A percentile compares a stretch with the other conserved stretches of the same genome.
Evolutionary conservation across 805 yeast species (phyloP).

Genomic region (Teunomyces cretensis): DNA sequence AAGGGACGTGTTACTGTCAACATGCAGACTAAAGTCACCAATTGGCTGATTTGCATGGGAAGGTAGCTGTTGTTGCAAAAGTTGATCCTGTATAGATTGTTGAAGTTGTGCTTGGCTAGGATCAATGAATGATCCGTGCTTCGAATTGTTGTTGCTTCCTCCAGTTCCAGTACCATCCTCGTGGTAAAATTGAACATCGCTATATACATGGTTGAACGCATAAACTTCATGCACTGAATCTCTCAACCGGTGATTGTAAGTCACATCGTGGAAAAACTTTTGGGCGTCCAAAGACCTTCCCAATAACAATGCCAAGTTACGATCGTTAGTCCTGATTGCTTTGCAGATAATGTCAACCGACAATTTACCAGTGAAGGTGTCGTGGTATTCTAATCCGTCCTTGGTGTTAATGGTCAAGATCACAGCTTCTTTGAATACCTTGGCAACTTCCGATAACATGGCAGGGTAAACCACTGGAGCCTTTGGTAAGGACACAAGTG

Average conservation of each 20-base stretch:
- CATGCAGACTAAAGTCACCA: constrained; percentile 6
- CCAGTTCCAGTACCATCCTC: constrained; percentile 26
- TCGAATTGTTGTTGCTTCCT: constrained; percentile 23
- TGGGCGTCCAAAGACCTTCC: constrained; percentile 95
- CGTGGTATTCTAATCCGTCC: constrained; percentile 88
- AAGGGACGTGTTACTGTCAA: constrained; percentile 14
- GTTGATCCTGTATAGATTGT: constrained; percentile 15
- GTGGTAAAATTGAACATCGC: constrained; percentile 43
- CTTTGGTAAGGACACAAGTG: constrained; percentile 27
- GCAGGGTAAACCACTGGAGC: constrained; percentile 89
- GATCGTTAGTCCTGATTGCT: constrained; percentile 84
- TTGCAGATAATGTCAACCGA: constrained; percentile 90
- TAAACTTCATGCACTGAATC: constrained; percentile 88
- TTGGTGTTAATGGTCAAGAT: constrained; percentile 77
- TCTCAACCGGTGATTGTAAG: constrained; percentile 88
- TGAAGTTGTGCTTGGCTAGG: constrained; percentile 11
- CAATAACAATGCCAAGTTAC: constrained; percentile 82
- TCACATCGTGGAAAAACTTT: constrained; percentile 90
- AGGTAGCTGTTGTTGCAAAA: constrained; percentile 18
- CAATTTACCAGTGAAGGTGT: constrained; percentile 89
- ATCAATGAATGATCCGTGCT: constrained; percentile 30
- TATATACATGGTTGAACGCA: constrained; percentile 65
- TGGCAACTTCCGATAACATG: constrained; percentile 78
- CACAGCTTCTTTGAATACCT: constrained; percentile 66
- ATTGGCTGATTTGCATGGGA: constrained; percentile 17